phyloP scores from a whole-genome alignment of 345 rosid genomes.

The Rhizophora mangle region DNA sequence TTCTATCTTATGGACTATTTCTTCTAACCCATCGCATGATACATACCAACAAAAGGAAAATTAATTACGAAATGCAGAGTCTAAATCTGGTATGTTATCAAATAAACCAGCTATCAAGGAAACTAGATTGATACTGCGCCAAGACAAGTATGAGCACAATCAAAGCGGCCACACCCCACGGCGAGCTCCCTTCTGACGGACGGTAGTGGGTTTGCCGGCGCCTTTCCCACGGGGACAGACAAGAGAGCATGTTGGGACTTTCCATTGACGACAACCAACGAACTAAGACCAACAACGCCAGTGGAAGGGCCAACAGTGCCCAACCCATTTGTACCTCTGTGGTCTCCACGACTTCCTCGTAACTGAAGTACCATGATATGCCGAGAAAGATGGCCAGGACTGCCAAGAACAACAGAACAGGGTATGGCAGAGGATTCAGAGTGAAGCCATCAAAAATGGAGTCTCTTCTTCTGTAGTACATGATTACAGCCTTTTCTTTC shows the following conservation, averaged over 20 bases:
- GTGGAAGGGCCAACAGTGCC: constrained; percentile 57
- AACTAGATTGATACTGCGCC: constrained; percentile 65
- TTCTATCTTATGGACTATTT: no score
- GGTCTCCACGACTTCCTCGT: constrained; percentile 54
- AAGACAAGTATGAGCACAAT: constrained; percentile 68
- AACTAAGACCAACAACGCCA: constrained; percentile 50
- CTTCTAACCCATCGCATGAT: no score
- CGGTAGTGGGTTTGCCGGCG: constrained; percentile 38
- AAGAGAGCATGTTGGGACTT: constrained; percentile 42
- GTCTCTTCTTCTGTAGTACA: constrained; percentile 42
- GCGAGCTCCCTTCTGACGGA: constrained; percentile 72
- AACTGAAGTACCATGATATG: constrained; percentile 59
- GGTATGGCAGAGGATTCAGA: constrained; percentile 76
- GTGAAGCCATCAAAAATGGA: constrained; percentile 66
- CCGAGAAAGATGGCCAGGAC: constrained; percentile 54
- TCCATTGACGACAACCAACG: constrained; percentile 69
- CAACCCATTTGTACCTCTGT: constrained; percentile 51
- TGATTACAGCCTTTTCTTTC: neutral
- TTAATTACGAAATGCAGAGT: no score
- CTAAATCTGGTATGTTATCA: constrained; percentile 8
- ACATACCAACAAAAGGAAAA: no score
- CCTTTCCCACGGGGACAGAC: constrained; percentile 50
- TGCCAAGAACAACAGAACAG: constrained; percentile 70
- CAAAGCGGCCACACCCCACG: constrained; percentile 91
- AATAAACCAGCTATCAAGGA: constrained; percentile 62